These are phyloP conservation scores for Pyrenochaeta sp. DNA, from an alignment of 2,329 filamentous ascomycete species.

Conservation along the genomic window DNA sequence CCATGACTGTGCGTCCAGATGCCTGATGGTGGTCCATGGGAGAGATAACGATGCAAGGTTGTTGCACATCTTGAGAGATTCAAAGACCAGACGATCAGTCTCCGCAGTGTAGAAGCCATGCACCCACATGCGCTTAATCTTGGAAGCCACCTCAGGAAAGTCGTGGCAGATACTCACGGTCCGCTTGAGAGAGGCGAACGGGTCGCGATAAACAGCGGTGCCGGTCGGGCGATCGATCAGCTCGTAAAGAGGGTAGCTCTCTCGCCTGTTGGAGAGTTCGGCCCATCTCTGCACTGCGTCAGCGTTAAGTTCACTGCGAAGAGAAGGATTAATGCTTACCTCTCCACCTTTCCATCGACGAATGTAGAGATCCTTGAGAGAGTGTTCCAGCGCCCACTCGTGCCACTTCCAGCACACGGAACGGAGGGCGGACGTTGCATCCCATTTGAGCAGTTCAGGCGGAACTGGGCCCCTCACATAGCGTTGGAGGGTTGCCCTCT, in stretches of 20 bases:
- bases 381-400: slow-evolving; percentile 62
- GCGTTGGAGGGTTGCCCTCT: slow-evolving; percentile 56
- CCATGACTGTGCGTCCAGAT: slow-evolving; percentile 59
- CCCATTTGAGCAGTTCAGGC: slow-evolving; percentile 62
- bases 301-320: slow-evolving; percentile 11
- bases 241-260: slow-evolving; percentile 58
- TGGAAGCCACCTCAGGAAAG: slow-evolving; percentile 56
- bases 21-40: slow-evolving; percentile 63
- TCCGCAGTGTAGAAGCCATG: slow-evolving; percentile 63
- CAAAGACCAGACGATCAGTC: slow-evolving; percentile 60
- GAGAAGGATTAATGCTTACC: slow-evolving; percentile 29
- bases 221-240: slow-evolving; percentile 57
- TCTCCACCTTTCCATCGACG: slow-evolving; percentile 60
- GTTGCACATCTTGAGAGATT: slow-evolving; percentile 57
- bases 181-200: slow-evolving; percentile 58
- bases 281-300: slow-evolving; percentile 58
- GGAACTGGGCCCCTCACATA: slow-evolving; percentile 62
- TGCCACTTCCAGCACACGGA: slow-evolving; percentile 62
- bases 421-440: slow-evolving; percentile 58
- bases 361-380: slow-evolving; percentile 61
- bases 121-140: slow-evolving; percentile 64
- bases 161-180: slow-evolving; percentile 57
- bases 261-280: slow-evolving; percentile 56
- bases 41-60: slow-evolving; percentile 59
- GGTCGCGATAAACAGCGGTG: slow-evolving; percentile 62